Percentiles rank a stretch among this genome's conserved stretches.
phyloP scores from a whole-genome alignment of 129 eudicot genomes.

The Helichrysum umbraculigerum region DNA sequence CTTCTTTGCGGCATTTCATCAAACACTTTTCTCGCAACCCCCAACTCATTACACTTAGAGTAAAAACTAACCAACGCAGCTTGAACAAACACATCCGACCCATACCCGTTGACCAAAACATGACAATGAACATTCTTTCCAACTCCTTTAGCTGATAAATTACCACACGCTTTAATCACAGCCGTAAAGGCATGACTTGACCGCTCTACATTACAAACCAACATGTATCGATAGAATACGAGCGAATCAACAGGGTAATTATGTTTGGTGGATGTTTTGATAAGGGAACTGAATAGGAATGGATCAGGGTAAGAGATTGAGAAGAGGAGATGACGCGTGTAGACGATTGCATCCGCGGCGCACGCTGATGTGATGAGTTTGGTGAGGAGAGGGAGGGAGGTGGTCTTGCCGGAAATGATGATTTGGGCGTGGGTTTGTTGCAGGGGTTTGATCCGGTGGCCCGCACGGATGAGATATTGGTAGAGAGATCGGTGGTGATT shows the following conservation, averaged over 20 bases:
- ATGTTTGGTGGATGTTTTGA: slow-evolving; percentile 49
- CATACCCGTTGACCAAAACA: slow-evolving; percentile 47
- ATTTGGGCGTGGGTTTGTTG: slow-evolving; percentile 57
- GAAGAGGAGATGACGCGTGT: slow-evolving; percentile 43
- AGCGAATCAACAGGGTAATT: slow-evolving; percentile 38
- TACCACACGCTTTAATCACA: slow-evolving; percentile 53
- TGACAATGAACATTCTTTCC: slow-evolving; percentile 52
- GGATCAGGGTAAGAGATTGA: slow-evolving; percentile 51
- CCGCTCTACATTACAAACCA: slow-evolving; percentile 18
- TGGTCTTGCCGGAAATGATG: slow-evolving; percentile 42
- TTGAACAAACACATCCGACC: slow-evolving; percentile 39
- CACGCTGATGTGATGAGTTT: slow-evolving; percentile 46
- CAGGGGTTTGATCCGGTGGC: slow-evolving; percentile 49
- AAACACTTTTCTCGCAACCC: slow-evolving; percentile 46
- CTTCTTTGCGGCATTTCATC: slow-evolving; percentile 52
- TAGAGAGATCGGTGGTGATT: slow-evolving; percentile 34
- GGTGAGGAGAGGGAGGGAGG: slow-evolving; percentile 47
- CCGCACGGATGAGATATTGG: slow-evolving; percentile 41
- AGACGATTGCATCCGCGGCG: slow-evolving; percentile 36
- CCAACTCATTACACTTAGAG: slow-evolving; percentile 39
- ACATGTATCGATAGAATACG: slow-evolving; percentile 47
- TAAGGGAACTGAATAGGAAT: slow-evolving; percentile 60
- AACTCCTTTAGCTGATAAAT: slow-evolving; percentile 16
- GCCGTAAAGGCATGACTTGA: slow-evolving; percentile 52
- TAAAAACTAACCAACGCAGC: slow-evolving; percentile 59